Evolutionary conservation across 768 basidiomycete genomes (phyloP).

Genomic region (Guyanaporus albipodus): DNA sequence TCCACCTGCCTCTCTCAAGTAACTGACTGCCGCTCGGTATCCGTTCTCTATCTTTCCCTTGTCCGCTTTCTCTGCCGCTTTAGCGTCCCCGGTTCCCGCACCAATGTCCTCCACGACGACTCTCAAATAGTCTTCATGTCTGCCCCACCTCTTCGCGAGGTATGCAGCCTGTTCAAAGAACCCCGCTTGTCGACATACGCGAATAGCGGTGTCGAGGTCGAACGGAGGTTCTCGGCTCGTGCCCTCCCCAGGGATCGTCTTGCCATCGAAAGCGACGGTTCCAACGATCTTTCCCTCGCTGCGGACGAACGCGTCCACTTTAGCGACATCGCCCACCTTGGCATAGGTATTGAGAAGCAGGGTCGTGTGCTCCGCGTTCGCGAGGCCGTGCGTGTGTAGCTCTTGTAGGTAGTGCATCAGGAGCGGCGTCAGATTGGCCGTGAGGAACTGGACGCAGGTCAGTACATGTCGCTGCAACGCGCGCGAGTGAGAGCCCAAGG

Average conservation of each 20-base stretch:
- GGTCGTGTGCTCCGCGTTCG: conserved; percentile 95
- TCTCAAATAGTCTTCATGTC: conserved; percentile 89
- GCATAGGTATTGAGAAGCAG: conserved; percentile 96
- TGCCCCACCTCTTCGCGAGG: conserved; percentile 84
- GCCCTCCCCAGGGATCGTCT: conserved; percentile 31
- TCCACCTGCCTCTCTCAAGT: conserved; percentile 73
- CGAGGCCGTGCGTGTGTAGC: conserved; percentile 82
- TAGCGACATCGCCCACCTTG: conserved; percentile 86
- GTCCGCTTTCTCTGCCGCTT: conserved; percentile 12
- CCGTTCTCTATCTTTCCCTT: conserved; percentile 36
- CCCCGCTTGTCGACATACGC: conserved; percentile 93
- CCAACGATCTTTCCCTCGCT: conserved; percentile 60
- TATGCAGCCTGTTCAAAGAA: conserved; percentile 95
- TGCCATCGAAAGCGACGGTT: conserved; percentile 16
- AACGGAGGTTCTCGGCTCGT: conserved; percentile 78
- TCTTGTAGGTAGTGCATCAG: conserved; percentile 96
- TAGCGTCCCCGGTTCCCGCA: conserved; percentile 7
- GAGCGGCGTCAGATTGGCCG: conserved; percentile 93
- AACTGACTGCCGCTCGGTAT: conserved; percentile 74
- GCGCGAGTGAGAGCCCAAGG: background rate
- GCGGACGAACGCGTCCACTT: conserved; percentile 90
- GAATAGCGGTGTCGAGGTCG: conserved; percentile 94
- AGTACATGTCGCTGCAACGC: background rate
- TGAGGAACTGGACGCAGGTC: conserved; percentile 67
- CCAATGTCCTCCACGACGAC: conserved; percentile 93